These are phyloP conservation scores for Phytopythium litorale DNA, from an alignment of 352 stramenopile genomes.

Conservation along the genomic window DNA sequence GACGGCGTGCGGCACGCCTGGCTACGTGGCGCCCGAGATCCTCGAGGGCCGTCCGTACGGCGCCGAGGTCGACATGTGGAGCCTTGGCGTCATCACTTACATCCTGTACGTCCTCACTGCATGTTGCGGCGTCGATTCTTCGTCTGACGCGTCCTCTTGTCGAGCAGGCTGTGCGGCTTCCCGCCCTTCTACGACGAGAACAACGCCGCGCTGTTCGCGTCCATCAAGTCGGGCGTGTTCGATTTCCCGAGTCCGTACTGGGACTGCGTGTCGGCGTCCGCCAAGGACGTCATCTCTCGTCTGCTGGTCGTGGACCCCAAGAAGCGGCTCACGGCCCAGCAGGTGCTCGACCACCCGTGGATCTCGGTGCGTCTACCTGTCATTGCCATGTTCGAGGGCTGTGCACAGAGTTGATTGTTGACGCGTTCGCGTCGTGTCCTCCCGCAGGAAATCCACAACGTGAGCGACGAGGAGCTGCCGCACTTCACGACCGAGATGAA, in stretches of 20 bases:
- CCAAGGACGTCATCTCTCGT: conserved; percentile 91
- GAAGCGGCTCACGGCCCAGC: conserved; percentile 84
- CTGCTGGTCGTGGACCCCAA: conserved; percentile 90
- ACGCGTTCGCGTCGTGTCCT: background rate
- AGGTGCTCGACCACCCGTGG: conserved; percentile 84
- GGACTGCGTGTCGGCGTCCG: conserved; percentile 86
- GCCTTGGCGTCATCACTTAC: conserved; percentile 96
- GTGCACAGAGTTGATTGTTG: background rate
- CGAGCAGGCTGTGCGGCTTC: conserved; percentile 76
- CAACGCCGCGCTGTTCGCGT: conserved; percentile 86
- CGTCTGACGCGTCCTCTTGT: background rate
- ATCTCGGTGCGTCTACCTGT: conserved; percentile 43
- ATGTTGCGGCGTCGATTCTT: too few species aligned
- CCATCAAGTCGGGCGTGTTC: conserved; percentile 88
- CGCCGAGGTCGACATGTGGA: conserved; percentile 94
- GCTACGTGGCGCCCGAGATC: conserved; percentile 97
- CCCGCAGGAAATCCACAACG: conserved; percentile 50
- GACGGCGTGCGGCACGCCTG: conserved; percentile 94
- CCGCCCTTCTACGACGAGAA: conserved; percentile 96
- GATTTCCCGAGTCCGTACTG: conserved; percentile 94
- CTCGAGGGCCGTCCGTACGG: conserved; percentile 91
- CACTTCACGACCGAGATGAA: conserved; percentile 91
- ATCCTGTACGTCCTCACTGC: conserved; percentile 42
- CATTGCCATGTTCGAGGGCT: background rate
- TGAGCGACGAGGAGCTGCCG: conserved; percentile 72